These are phyloP conservation scores for Hansenula sp. DNA, from an alignment of 1,139 yeast species.

Conservation along the genomic window DNA sequence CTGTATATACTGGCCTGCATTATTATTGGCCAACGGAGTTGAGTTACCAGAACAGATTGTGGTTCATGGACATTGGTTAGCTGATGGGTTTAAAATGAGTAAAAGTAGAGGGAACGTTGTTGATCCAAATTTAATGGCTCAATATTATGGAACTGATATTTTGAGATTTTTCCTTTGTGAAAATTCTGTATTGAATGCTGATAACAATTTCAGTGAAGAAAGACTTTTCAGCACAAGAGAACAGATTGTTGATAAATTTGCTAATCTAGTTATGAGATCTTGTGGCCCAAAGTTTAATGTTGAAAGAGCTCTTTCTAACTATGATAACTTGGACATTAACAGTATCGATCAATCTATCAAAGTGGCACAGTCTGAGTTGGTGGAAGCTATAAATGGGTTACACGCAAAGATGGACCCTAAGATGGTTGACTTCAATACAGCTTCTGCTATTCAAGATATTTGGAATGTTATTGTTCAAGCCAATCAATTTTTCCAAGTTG, in stretches of 20 bases:
- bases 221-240: constrained; percentile 55
- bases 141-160: constrained; percentile 66
- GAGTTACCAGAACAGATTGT: constrained; percentile 68
- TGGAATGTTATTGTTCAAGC: constrained; percentile 60
- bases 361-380: constrained; percentile 15
- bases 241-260: constrained; percentile 74
- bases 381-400: constrained; percentile 26
- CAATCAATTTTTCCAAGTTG: constrained; percentile 55
- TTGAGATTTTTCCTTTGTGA: constrained; percentile 74
- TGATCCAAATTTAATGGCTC: constrained; percentile 67
- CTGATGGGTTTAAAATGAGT: constrained; percentile 89
- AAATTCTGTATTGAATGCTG: constrained; percentile 69
- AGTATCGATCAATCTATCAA: constrained; percentile 12
- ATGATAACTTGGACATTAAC: constrained; percentile 11
- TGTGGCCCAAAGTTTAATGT: constrained; percentile 69
- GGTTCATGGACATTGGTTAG: constrained; percentile 94
- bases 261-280: constrained; percentile 70
- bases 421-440: constrained; percentile 48
- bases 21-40: constrained; percentile 76
- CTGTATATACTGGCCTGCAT: constrained; percentile 92
- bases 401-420: constrained; percentile 34
- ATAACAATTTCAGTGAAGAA: constrained; percentile 71
- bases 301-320: constrained; percentile 32
- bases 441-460: constrained; percentile 55
- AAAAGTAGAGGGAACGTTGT: constrained; percentile 94